phyloP scores from a whole-genome alignment of 306 rosid species.

The Gastrolobium villosum region DNA sequence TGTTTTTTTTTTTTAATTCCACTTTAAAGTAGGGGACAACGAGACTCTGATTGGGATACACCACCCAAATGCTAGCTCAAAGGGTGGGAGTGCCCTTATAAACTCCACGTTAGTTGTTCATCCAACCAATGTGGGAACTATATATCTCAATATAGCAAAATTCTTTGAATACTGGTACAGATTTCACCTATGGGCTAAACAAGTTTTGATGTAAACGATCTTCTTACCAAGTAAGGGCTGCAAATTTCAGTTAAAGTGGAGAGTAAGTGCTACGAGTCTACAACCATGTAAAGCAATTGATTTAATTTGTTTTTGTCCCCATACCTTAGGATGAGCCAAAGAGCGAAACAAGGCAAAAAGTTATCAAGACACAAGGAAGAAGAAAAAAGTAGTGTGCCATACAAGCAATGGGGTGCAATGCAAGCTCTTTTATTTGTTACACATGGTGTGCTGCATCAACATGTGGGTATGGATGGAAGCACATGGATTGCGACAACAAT shows the following conservation, averaged over 20 bases:
- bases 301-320: not conserved
- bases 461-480: constrained; percentile 55
- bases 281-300: not conserved
- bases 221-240: not conserved
- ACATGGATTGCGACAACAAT: constrained; percentile 51
- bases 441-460: constrained; percentile 43
- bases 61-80: no score
- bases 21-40: no score
- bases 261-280: not conserved
- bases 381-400: constrained; percentile 3
- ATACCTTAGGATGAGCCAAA: no score
- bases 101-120: no score
- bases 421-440: not conserved
- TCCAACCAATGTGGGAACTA: no score
- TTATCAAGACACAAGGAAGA: not conserved
- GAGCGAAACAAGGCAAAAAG: no score
- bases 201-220: not conserved
- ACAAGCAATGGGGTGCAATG: constrained; percentile 16
- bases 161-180: not conserved
- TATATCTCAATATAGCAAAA: no score
- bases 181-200: not conserved
- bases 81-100: no score
- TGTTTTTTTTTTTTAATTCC: no score
- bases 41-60: no score
- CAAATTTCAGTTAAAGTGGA: not conserved